These are phyloP conservation scores for Mycena pura DNA, from an alignment of 768 basidiomycete genomes.

Conservation along the genomic window DNA sequence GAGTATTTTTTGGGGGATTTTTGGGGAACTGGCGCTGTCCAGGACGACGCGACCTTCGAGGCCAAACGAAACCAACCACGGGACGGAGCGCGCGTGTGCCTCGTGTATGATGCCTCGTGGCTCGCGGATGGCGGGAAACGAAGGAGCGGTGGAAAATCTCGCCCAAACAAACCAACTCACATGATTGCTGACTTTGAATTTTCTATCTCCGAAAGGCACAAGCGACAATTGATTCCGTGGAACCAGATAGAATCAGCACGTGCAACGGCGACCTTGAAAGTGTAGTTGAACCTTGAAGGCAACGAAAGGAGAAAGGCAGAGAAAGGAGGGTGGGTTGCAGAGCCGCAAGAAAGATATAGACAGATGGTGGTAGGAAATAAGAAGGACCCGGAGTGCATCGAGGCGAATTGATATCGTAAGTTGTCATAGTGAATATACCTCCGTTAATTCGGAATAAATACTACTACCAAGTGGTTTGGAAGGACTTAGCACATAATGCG, in stretches of 20 bases:
- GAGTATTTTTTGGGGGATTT: constrained; percentile 31
- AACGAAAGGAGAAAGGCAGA: too few species aligned
- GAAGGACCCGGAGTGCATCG: constrained; percentile 3
- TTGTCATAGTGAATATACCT: constrained; percentile 14
- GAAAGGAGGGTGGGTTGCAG: constrained; percentile 4
- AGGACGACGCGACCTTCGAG: constrained; percentile 32
- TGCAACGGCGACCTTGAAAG: too few species aligned
- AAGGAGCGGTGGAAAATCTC: constrained; percentile 11
- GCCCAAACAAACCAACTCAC: constrained; percentile 10
- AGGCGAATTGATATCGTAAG: not conserved
- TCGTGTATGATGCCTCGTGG: constrained; percentile 62
- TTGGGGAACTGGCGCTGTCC: constrained; percentile 20
- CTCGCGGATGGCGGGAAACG: constrained; percentile 35
- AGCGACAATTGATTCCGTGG: not conserved
- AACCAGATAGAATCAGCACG: too few species aligned
- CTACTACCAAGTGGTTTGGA: too few species aligned
- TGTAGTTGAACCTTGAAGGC: too few species aligned
- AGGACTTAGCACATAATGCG: too few species aligned
- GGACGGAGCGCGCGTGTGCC: constrained; percentile 44
- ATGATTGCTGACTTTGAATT: constrained; percentile 6
- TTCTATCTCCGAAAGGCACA: constrained; percentile 1
- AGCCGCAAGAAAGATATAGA: constrained; percentile 3
- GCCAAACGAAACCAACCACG: constrained; percentile 27
- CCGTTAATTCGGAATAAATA: not conserved
- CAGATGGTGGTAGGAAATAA: constrained; percentile 8